Evolutionary conservation across 768 basidiomycete species (phyloP).

Genomic region (Amanita fuliginea): DNA sequence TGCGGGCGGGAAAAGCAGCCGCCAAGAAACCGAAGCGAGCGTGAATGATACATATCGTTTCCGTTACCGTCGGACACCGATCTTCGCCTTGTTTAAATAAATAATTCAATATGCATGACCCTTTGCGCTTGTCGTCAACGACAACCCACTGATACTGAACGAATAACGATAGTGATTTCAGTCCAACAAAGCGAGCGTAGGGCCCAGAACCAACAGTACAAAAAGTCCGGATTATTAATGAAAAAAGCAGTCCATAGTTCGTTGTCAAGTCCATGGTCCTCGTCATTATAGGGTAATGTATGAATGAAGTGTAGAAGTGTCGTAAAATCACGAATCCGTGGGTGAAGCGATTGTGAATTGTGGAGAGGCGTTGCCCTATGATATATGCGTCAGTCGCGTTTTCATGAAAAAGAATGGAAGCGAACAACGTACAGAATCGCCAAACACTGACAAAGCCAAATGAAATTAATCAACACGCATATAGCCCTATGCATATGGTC

Average conservation of each 20-base stretch:
- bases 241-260: not conserved
- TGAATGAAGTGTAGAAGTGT: not conserved
- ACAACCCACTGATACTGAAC: not conserved
- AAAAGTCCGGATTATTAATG: not conserved
- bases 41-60: not conserved
- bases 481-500: not conserved
- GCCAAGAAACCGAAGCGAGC: not conserved
- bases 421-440: slow-evolving; percentile 16
- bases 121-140: not conserved
- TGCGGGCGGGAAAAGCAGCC: slow-evolving; percentile 31
- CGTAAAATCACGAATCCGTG: not conserved
- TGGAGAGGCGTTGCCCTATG: slow-evolving; percentile 19
- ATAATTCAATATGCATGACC: not conserved
- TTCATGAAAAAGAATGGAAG: not conserved
- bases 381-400: not conserved
- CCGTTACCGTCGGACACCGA: too few relatives aligned
- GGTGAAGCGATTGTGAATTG: slow-evolving; percentile 11
- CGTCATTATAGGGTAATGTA: not conserved
- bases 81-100: too few relatives aligned
- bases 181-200: not conserved
- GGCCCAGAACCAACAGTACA: not conserved
- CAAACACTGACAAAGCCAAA: slow-evolving; percentile 14
- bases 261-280: not conserved
- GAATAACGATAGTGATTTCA: slow-evolving; percentile 1
- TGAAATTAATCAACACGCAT: not conserved